A percentile compares a stretch with the other conserved stretches of the same genome.
These are phyloP conservation scores for Mayamaea pseudoterrestris DNA, from an alignment of 108 stramenopile species.

Conservation along the genomic window DNA sequence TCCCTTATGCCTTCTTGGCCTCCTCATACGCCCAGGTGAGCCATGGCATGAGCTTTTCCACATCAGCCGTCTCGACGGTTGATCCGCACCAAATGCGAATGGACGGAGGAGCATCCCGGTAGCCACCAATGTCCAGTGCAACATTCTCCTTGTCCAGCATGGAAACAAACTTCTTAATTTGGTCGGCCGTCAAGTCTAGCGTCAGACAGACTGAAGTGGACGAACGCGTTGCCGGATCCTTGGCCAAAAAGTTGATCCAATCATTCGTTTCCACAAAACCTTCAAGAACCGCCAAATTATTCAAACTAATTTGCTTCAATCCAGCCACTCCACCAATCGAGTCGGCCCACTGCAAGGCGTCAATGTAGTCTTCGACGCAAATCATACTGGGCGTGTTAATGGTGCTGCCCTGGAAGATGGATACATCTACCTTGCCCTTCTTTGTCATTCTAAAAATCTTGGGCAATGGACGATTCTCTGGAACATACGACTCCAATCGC, in stretches of 20 bases:
- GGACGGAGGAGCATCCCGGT: slow-evolving; percentile 98
- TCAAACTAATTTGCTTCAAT: slow-evolving; percentile 80
- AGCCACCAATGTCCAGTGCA: slow-evolving; percentile 97
- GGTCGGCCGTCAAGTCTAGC: slow-evolving; percentile 80
- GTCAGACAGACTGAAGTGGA: slow-evolving; percentile 96
- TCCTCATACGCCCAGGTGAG: slow-evolving; percentile 92
- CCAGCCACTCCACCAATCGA: slow-evolving; percentile 88
- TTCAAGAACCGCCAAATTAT: slow-evolving; percentile 86
- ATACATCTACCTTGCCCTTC: slow-evolving; percentile 91
- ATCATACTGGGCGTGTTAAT: slow-evolving; percentile 99
- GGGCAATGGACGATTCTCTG: slow-evolving; percentile 92
- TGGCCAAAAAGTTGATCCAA: slow-evolving; percentile 94
- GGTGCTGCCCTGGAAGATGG: slow-evolving; percentile 96
- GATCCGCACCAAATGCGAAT: slow-evolving; percentile 99
- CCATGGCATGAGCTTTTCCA: slow-evolving; percentile 98
- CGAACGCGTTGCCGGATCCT: slow-evolving; percentile 89
- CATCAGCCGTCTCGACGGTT: slow-evolving; percentile 94
- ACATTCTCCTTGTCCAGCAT: slow-evolving; percentile 90
- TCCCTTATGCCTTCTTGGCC: slow-evolving; percentile 36
- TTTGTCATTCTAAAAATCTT: slow-evolving; percentile 99
- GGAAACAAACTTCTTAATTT: slow-evolving; percentile 92
- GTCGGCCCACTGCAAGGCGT: slow-evolving; percentile 93
- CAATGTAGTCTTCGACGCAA: slow-evolving; percentile 99
- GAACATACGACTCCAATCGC: slow-evolving; percentile 90
- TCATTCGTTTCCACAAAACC: slow-evolving; percentile 89